Conservation (phyloP, 257 asterid genomes). For the Salvia hispanica region DNA sequence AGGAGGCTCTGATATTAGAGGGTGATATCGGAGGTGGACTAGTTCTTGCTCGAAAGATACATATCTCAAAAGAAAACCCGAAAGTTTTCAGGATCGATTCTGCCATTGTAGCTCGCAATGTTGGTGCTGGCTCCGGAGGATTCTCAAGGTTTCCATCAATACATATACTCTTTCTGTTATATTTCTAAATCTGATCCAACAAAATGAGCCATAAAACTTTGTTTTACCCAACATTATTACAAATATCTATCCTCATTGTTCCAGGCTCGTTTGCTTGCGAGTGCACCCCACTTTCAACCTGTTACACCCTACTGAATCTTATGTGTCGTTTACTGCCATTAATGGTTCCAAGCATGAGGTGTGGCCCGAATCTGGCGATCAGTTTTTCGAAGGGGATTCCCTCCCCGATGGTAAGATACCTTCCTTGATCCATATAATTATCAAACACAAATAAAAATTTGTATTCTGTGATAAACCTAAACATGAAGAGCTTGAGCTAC, state of each 20-base stretch:
- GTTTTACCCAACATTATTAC: neutral
- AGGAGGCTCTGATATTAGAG: slow-evolving; percentile 62
- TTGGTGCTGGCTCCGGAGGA: slow-evolving; percentile 97
- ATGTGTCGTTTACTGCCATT: slow-evolving; percentile 58
- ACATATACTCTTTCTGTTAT: neutral
- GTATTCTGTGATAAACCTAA: neutral
- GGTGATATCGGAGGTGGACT: slow-evolving; percentile 91
- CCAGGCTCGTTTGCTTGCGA: slow-evolving; percentile 87
- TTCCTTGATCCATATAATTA: neutral
- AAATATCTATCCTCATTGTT: neutral
- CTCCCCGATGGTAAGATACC: slow-evolving; percentile 61
- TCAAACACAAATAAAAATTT: neutral
- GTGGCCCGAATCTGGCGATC: slow-evolving; percentile 74
- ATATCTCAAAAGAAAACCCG: slow-evolving; percentile 56
- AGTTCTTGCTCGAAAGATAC: slow-evolving; percentile 55
- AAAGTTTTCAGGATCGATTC: slow-evolving; percentile 61
- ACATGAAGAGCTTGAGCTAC: neutral
- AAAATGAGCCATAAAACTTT: neutral
- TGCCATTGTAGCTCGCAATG: slow-evolving; percentile 65
- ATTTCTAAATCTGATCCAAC: neutral
- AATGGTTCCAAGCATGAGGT: slow-evolving; percentile 73
- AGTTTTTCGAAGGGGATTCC: slow-evolving; percentile 59
- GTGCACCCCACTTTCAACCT: slow-evolving; percentile 77
- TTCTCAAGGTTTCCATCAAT: slow-evolving; percentile 63
- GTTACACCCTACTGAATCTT: slow-evolving; percentile 74